phyloP scores from a whole-genome alignment of 805 yeast species.

The Cyberlindnera americana region DNA sequence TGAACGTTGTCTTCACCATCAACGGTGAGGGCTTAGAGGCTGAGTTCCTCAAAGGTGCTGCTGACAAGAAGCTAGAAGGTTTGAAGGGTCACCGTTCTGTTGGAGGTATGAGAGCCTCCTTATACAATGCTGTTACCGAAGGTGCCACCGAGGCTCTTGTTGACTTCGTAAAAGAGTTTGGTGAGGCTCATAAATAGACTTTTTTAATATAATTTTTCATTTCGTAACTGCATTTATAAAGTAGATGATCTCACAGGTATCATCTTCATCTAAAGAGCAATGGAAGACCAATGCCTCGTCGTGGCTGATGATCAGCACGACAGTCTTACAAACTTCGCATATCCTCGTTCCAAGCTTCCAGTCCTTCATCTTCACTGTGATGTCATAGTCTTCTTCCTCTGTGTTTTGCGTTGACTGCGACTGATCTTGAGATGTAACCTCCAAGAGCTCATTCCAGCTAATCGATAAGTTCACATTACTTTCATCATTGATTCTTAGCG shows the following conservation, averaged over 20 bases:
- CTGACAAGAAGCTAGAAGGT: constrained; percentile 58
- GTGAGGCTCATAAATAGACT: constrained; percentile 35
- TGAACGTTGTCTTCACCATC: constrained; percentile 91
- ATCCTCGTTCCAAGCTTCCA: constrained; percentile 66
- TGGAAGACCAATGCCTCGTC: constrained; percentile 60
- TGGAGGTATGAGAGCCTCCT: constrained; percentile 93
- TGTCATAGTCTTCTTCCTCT: constrained; percentile 36
- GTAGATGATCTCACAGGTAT: constrained; percentile 62
- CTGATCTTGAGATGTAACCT: constrained; percentile 31
- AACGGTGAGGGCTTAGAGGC: constrained; percentile 61
- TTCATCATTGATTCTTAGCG: constrained; percentile 52
- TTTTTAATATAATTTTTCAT: background rate
- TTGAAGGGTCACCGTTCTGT: constrained; percentile 95
- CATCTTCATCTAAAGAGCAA: constrained; percentile 61
- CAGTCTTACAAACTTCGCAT: constrained; percentile 57
- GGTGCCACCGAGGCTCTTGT: constrained; percentile 14
- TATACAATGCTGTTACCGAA: constrained; percentile 76
- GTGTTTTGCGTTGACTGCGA: constrained; percentile 16
- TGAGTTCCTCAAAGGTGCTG: constrained; percentile 68
- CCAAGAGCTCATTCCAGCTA: constrained; percentile 55
- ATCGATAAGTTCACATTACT: constrained; percentile 47
- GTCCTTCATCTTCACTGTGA: constrained; percentile 54
- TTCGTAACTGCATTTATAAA: constrained; percentile 39
- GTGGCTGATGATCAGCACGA: constrained; percentile 55
- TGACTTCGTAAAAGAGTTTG: constrained; percentile 14